Evolutionary conservation across 805 yeast species (phyloP).

Genomic region (Nakazawaea wyomingensis): DNA sequence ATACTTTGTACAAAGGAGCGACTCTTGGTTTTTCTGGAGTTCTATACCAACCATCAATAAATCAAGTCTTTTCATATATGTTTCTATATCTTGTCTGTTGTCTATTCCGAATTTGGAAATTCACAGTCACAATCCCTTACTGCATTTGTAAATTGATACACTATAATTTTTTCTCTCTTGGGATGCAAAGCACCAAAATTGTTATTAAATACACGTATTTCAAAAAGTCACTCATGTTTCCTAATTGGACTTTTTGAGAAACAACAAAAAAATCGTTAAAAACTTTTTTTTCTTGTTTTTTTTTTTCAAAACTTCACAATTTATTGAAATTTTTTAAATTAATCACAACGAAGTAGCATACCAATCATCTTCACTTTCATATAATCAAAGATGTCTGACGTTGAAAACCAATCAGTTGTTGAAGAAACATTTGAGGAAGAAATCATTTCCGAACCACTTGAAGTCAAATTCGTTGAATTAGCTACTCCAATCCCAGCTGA

Average conservation of each 20-base stretch:
- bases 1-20: no score
- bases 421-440: constrained; percentile 46
- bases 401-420: constrained; percentile 51
- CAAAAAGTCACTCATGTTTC: background rate
- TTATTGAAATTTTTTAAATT: background rate
- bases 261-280: background rate
- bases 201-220: background rate
- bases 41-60: no score
- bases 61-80: no score
- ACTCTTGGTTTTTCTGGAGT: no score
- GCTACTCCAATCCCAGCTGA: constrained; percentile 97
- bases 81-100: no score
- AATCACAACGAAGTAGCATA: background rate
- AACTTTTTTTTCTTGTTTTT: constrained; percentile 3
- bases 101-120: background rate
- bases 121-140: background rate
- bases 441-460: constrained; percentile 80
- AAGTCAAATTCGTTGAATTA: constrained; percentile 73
- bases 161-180: no score
- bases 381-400: constrained; percentile 72
- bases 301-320: background rate
- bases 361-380: background rate
- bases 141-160: background rate
- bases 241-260: constrained; percentile 2
- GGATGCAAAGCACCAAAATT: no score